These are phyloP conservation scores for Hypoxylon fragiforme DNA, from an alignment of 495 filamentous ascomycete genomes.

Conservation along the genomic window DNA sequence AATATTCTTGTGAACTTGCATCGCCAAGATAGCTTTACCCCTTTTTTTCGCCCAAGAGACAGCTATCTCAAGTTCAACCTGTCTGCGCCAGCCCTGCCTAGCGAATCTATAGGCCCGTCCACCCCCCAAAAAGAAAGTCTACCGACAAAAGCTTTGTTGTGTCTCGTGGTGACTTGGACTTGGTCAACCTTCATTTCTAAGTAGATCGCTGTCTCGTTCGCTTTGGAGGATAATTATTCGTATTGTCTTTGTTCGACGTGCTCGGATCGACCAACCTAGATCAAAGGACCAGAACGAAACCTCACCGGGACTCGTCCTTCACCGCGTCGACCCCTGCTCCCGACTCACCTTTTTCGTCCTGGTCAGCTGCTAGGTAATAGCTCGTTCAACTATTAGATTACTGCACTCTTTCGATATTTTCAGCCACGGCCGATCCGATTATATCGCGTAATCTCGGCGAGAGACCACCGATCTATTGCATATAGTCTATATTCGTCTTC, in stretches of 20 bases:
- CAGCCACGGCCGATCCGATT: slow-evolving; percentile 24
- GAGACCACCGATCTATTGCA: slow-evolving; percentile 29
- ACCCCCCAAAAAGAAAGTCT: slow-evolving; percentile 5
- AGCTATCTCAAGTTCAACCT: slow-evolving; percentile 11
- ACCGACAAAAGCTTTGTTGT: slow-evolving; percentile 31
- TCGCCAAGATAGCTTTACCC: slow-evolving; percentile 25
- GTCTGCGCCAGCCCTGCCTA: slow-evolving; percentile 18
- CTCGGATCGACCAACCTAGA: slow-evolving; percentile 24
- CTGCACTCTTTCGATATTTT: slow-evolving; percentile 27
- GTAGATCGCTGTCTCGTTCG: slow-evolving; percentile 40
- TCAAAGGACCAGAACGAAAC: slow-evolving; percentile 26
- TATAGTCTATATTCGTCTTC: slow-evolving; percentile 36
- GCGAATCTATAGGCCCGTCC: slow-evolving; percentile 6
- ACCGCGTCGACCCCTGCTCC: background rate
- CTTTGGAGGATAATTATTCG: slow-evolving; percentile 41
- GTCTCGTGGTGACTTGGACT: slow-evolving; percentile 24
- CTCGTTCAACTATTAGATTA: slow-evolving; percentile 14
- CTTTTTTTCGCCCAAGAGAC: slow-evolving; percentile 14
- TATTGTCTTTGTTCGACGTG: slow-evolving; percentile 39
- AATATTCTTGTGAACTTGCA: slow-evolving; percentile 37
- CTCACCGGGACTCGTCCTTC: slow-evolving; percentile 13
- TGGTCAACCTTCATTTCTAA: slow-evolving; percentile 39
- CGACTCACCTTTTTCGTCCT: slow-evolving; percentile 14
- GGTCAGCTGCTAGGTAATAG: slow-evolving; percentile 30
- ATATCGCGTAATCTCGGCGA: slow-evolving; percentile 27